Evolutionary conservation across 73 alveolate species (phyloP).

Genomic region (Blepharisma japonicum): DNA sequence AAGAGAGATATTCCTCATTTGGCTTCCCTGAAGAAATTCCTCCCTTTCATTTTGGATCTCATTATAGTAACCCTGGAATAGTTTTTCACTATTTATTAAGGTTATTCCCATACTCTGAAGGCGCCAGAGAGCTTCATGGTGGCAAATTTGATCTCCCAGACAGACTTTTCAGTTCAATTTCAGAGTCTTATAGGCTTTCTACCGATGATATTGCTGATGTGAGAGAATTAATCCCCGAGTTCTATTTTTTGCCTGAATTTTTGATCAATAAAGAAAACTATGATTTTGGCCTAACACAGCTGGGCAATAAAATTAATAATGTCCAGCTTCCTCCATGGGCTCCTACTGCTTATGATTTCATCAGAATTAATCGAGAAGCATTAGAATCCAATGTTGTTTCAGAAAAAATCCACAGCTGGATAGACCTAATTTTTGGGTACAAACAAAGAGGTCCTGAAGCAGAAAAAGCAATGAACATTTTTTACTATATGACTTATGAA

Average conservation of each 20-base stretch:
- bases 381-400: slow-evolving; percentile 79
- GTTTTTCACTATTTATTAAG: slow-evolving; percentile 84
- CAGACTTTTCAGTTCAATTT: slow-evolving; percentile 78
- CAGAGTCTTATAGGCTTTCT: slow-evolving; percentile 70
- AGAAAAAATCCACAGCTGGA: slow-evolving; percentile 74
- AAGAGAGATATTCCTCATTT: slow-evolving; percentile 37
- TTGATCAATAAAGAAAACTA: slow-evolving; percentile 41
- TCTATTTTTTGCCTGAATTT: slow-evolving; percentile 92
- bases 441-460: slow-evolving; percentile 87
- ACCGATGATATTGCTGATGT: slow-evolving; percentile 92
- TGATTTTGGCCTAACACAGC: slow-evolving; percentile 64
- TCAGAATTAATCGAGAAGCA: slow-evolving; percentile 81
- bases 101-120: slow-evolving; percentile 88
- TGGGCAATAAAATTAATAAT: slow-evolving; percentile 64
- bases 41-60: slow-evolving; percentile 93
- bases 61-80: slow-evolving; percentile 92
- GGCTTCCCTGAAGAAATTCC: slow-evolving; percentile 41
- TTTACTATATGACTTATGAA: slow-evolving; percentile 74
- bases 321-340: slow-evolving; percentile 84
- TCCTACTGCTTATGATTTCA: slow-evolving; percentile 70
- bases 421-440: slow-evolving; percentile 85
- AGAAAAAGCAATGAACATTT: slow-evolving; percentile 59
- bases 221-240: slow-evolving; percentile 95
- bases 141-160: slow-evolving; percentile 90
- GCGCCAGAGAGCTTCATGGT: slow-evolving; percentile 86